Base-by-base conservation (phyloP, 495 filamentous ascomycete species). In the Platismatia glauca region DNA sequence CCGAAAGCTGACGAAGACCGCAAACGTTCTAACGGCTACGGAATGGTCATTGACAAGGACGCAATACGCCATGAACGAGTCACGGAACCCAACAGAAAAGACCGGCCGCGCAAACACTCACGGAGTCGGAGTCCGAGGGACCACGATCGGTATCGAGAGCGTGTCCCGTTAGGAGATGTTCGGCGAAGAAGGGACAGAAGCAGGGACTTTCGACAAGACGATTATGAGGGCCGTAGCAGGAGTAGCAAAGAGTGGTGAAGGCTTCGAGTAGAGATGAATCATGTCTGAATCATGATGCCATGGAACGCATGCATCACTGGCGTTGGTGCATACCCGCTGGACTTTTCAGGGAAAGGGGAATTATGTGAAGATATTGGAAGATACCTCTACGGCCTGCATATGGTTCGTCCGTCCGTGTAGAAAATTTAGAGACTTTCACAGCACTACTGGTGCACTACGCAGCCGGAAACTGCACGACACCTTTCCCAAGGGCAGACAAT, bases 31-130 rank as follows among this genome's bases (percentile, higher is more conserved):
- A 75, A 82, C 53, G 75, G 81, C 18, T 91, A 94, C 69, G 78
- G 79, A 29, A 92, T 95, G 85, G 85, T 98, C 3, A 89, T 94
- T 74, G 89, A 95, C 65, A 85, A 87, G 66, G 82, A 86, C 31
- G 84, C 88, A 58, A 73, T 85, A 70, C 77, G 76, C 27, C 77
- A 44, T 63, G 66, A 57, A 37, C 64, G 44, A 29, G 62, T 64
- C 39, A 31, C 59, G 31, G 65, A 64, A 7, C 57, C 55, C 27
- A 63, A 69, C 15, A 55, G 50, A 15, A 62, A 67, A 50, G 33
- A 50, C 18, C 43, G 63, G 43, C 46, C 64, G 34, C 63, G 74
- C 15, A 73, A 72, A 56, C 67, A 73, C 65, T 77, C 78, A 37
- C 68, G 79, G 60, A 86, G 83, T 67, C 75, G 81, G 41, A 86